Base-by-base conservation (phyloP, 345 rosid species). In the Raphanus raphanistrum region DNA sequence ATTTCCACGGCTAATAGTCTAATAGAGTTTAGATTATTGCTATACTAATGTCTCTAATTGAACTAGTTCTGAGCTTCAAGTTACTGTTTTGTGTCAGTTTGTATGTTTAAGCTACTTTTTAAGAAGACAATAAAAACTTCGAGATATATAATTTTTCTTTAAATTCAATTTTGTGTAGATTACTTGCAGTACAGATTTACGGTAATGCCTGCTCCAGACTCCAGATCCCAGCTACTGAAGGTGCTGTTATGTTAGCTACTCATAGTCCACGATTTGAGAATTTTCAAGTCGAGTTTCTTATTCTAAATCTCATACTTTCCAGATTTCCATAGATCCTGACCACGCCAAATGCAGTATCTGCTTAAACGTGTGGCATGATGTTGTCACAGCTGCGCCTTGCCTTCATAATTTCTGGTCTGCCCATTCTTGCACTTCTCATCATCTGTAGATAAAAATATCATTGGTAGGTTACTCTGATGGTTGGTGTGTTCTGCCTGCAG, bases 341-440 rank as follows among this genome's bases (percentile, higher is more conserved):
- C 84, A 89, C 78, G 93, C 92, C 73, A 94, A 87, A 76, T 94
- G 98, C 86, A 83, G 97, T 80, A 92, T 94, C 68, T 94, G 98
- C 85, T 86, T 92, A 82, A 94, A 87, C 76, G 76, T 92, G 69
- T 94, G 98, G 98, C 95, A 94, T 70, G 93, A 94, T 80, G 98
- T 89, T 79, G 90, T 94, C 70, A 92, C 97, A 33, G 88, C 85
- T 83, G 97, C 91, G 43, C 98, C 98, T 69, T 94, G 98, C 86
- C 89, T 94, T 71, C 98, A 94, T 81, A 94, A 89, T 76, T 94
- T 94, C 83, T 92, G 97, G 98, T 90, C 33, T 70, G 89, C 68
- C 63, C 15, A 26, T 79, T 75, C 25, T 33, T 43, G 57, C 6
- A 25, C 63, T 77, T 15, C 35, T 38, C 68, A 21, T 38, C 63